A percentile compares a stretch with the other conserved stretches of the same genome.
Evolutionary conservation across 73 alveolate species (phyloP).

Genomic region (Diophrys sp.): DNA sequence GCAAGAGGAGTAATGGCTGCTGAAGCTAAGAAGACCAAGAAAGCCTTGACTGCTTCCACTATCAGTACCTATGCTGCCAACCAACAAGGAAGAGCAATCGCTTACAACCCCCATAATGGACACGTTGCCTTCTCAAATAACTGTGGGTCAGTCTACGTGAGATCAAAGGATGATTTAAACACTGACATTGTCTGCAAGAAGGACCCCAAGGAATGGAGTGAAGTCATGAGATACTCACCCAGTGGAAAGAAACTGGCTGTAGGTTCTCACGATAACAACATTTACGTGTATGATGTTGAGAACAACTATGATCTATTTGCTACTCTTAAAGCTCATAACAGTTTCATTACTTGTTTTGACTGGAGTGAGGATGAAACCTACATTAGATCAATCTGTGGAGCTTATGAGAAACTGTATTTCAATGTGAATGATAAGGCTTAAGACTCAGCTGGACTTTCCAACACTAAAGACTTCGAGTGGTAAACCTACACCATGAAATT

Average conservation of each 20-base stretch:
- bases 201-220: conserved; percentile 72
- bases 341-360: conserved; percentile 83
- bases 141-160: conserved; percentile 73
- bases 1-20: conserved; percentile 24
- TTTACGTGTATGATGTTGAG: conserved; percentile 81
- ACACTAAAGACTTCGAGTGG: conserved; percentile 76
- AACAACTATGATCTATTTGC: conserved; percentile 48
- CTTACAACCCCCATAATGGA: conserved; percentile 55
- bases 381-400: conserved; percentile 79
- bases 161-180: conserved; percentile 46
- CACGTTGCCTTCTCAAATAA: conserved; percentile 89
- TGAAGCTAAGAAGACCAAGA: conserved; percentile 27
- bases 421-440: conserved; percentile 66
- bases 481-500: conserved; percentile 80
- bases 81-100: conserved; percentile 66
- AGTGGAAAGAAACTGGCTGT: conserved; percentile 82
- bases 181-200: conserved; percentile 52
- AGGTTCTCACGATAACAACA: conserved; percentile 91
- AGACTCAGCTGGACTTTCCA: conserved; percentile 76
- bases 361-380: conserved; percentile 86
- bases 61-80: conserved; percentile 51
- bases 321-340: conserved; percentile 70
- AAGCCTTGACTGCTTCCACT: conserved; percentile 24
- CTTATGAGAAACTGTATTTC: conserved; percentile 91
- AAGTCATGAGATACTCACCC: conserved; percentile 87